Evolutionary conservation across 345 rosid genomes (phyloP).

Genomic region (Psidium friedrichsthalianum): DNA sequence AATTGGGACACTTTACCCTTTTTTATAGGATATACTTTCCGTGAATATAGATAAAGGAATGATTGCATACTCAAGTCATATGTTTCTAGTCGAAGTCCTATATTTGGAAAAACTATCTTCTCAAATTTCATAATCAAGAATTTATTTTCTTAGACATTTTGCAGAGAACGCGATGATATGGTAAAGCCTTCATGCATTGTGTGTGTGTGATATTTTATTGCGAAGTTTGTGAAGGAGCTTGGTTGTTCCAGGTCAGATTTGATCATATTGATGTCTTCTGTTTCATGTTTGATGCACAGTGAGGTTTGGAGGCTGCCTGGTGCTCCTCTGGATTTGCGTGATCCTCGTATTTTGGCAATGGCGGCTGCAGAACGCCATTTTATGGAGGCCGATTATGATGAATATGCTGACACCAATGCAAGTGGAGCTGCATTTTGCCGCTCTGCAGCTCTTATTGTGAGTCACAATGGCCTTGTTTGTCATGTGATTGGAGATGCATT

Average conservation of each 20-base stretch:
- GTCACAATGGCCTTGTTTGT: slow-evolving; percentile 4
- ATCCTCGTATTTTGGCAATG: slow-evolving; percentile 81
- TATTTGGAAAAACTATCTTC: background rate
- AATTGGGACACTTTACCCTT: background rate
- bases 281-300: slow-evolving; percentile 23
- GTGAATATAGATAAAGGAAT: background rate
- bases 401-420: slow-evolving; percentile 76
- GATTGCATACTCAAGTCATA: background rate
- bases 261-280: background rate
- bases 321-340: slow-evolving; percentile 63
- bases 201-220: background rate
- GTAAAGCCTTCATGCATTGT: background rate
- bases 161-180: background rate
- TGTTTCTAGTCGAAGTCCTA: background rate
- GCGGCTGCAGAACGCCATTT: slow-evolving; percentile 91
- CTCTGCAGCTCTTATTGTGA: slow-evolving; percentile 88
- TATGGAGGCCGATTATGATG: slow-evolving; percentile 84
- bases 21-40: background rate
- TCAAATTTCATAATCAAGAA: background rate
- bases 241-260: background rate
- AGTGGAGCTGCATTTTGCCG: slow-evolving; percentile 98
- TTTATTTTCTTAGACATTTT: background rate
- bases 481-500: background rate
- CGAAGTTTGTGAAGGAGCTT: background rate
- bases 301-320: slow-evolving; percentile 77